phyloP scores from a whole-genome alignment of 352 stramenopile genomes.

The Phytopythium vexans region DNA sequence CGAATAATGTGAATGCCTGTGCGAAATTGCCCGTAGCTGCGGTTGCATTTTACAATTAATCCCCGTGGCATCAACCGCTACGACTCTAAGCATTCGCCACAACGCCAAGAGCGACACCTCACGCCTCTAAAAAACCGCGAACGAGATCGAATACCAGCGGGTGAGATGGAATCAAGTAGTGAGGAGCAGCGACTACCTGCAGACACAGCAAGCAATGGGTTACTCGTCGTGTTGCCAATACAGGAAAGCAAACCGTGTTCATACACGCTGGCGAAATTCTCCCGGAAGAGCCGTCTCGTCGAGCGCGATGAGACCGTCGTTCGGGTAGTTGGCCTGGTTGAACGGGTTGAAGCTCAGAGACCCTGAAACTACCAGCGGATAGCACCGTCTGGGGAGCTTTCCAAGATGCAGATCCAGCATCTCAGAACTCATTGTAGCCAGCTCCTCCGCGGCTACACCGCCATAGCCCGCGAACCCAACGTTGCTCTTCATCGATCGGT shows the following conservation, averaged over 20 bases:
- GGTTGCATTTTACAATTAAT: too few species aligned
- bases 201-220: neutral
- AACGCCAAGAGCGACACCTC: conserved; percentile 1
- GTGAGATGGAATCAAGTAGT: conserved; percentile 61
- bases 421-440: conserved; percentile 31
- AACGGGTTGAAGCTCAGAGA: conserved; percentile 73
- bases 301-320: conserved; percentile 62
- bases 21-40: too few species aligned
- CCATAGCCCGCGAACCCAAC: conserved; percentile 53
- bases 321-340: conserved; percentile 71
- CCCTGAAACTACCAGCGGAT: conserved; percentile 56
- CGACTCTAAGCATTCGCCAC: too few species aligned
- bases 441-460: conserved; percentile 55
- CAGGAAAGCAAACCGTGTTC: neutral
- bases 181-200: conserved; percentile 46
- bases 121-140: conserved; percentile 47
- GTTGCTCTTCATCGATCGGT: conserved; percentile 54
- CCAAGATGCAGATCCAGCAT: conserved; percentile 53
- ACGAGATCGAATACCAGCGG: conserved; percentile 44
- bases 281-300: conserved; percentile 63
- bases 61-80: too few species aligned
- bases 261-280: conserved; percentile 65
- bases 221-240: too few species aligned
- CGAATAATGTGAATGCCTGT: too few species aligned
- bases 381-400: conserved; percentile 61